These are phyloP conservation scores for Tylopilus vinaceipallidus DNA, from an alignment of 768 basidiomycete genomes.

Conservation along the genomic window DNA sequence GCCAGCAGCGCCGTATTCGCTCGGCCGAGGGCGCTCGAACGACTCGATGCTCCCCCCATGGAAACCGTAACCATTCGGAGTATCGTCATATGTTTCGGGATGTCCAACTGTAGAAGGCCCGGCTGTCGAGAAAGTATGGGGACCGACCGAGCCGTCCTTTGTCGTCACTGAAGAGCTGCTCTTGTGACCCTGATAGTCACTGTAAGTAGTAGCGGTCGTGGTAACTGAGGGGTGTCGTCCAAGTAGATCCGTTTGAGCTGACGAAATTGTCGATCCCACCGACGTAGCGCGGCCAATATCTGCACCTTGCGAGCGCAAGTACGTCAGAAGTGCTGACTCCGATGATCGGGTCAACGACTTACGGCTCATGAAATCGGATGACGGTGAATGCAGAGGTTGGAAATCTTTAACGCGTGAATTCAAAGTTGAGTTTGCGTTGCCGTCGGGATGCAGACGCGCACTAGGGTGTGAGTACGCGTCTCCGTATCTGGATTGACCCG, in stretches of 20 bases:
- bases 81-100: constrained; percentile 13
- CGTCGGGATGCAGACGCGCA: constrained; percentile 15
- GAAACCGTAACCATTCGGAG: constrained; percentile 19
- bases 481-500: constrained; percentile 18
- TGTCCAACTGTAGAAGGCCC: constrained; percentile 26
- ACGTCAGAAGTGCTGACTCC: constrained; percentile 1
- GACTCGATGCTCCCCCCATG: constrained; percentile 26
- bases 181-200: constrained; percentile 18
- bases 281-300: constrained; percentile 29
- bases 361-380: constrained; percentile 25
- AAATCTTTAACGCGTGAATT: constrained; percentile 20
- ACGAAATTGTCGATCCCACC: constrained; percentile 29
- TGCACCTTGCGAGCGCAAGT: constrained; percentile 11
- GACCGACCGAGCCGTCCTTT: constrained; percentile 16
- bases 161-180: constrained; percentile 11
- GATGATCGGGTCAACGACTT: constrained; percentile 8
- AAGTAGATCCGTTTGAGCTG: constrained; percentile 23
- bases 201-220: constrained; percentile 25
- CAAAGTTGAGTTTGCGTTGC: constrained; percentile 3
- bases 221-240: constrained; percentile 27
- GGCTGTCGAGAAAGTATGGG: constrained; percentile 17
- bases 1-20: constrained; percentile 19
- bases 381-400: constrained; percentile 16
- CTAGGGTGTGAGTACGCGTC: constrained; percentile 17
- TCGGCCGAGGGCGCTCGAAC: constrained; percentile 21